Evolutionary conservation across 371 early-diverging fungal species (phyloP), one percentile per base, ranked within the genome.

Genomic region (Rhizopus arrhizus): DNA sequence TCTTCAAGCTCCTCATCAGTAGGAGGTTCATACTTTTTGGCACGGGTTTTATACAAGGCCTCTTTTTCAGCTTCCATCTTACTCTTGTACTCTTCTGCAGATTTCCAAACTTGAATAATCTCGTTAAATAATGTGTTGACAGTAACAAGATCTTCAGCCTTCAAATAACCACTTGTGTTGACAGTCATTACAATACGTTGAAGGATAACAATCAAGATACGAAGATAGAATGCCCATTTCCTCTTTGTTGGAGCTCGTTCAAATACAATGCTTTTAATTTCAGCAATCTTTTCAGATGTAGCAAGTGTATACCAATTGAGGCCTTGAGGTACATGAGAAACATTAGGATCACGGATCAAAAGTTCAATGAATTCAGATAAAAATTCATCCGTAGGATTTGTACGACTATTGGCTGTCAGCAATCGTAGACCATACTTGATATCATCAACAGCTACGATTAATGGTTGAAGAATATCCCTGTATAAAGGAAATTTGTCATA

Each of bases 361-460:
- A 81, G 65, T 49, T 76, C 74, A 38, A 82, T 67, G 4, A 84
- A 74, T 29, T 82, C 67, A 22, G 71, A 68, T 15, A 72, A 53
- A 40, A 73, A 75, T 12, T 55, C 62, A 38, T 75, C 72, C 0
- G 65, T 64, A n/a, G 68, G 52, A 48, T 66, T 65, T 28, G 61
- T 57, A 12, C 72, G 69, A 28, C 53, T 58, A 5, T 69, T 63
- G 10, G 74, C 69, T 3, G 82, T 71, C 51, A 87, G 61, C 42
- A 89, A 65, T 10, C 90, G 82, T 13, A 94, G 52, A 57, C 94
- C 95, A 68, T 86, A 89, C 68, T 91, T 89, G 70, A 95, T 64
- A 59, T 91, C 88, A 59, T 88, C 85, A 0, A 93, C 74, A 6
- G 88, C 86, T 5, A 88, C 73, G 34, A 82, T 68, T 28, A 90